Conservation (phyloP, 2,329 filamentous ascomycete species). For the Ambrosiella beaveri region DNA sequence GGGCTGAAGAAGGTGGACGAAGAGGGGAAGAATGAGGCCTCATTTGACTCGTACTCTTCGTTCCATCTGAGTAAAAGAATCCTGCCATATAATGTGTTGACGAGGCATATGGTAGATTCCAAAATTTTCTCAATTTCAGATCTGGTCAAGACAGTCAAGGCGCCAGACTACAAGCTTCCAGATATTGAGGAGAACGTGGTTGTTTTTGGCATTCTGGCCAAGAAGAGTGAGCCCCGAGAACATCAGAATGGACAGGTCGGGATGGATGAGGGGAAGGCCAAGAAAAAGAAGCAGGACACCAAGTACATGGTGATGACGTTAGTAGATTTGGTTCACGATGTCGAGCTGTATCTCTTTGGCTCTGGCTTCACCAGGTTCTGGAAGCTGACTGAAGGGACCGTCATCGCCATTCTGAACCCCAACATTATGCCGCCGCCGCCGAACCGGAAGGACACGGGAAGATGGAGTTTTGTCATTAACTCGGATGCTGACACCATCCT, state of each 20-base stretch:
- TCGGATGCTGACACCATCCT: slow-evolving; percentile 78
- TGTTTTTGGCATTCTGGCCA: slow-evolving; percentile 71
- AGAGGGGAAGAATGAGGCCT: slow-evolving; percentile 30
- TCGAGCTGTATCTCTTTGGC: slow-evolving; percentile 86
- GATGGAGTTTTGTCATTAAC: slow-evolving; percentile 71
- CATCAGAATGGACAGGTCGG: slow-evolving; percentile 27
- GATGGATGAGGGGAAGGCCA: slow-evolving; percentile 34
- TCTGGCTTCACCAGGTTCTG: slow-evolving; percentile 83
- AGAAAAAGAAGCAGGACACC: slow-evolving; percentile 23
- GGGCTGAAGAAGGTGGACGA: slow-evolving; percentile 22
- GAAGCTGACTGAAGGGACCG: slow-evolving; percentile 80
- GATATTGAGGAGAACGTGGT: slow-evolving; percentile 77
- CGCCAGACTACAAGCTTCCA: slow-evolving; percentile 66
- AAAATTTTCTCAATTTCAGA: slow-evolving; percentile 64
- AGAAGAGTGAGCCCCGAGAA: slow-evolving; percentile 63
- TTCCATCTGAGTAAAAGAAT: slow-evolving; percentile 70
- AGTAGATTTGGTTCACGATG: slow-evolving; percentile 74
- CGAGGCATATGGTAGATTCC: slow-evolving; percentile 61
- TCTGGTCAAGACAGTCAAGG: slow-evolving; percentile 63
- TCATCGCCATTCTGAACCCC: slow-evolving; percentile 84
- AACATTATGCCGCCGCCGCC: slow-evolving; percentile 73
- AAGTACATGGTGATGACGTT: slow-evolving; percentile 91
- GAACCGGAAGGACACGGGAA: slow-evolving; percentile 57
- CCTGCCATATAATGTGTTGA: slow-evolving; percentile 63
- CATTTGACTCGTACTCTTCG: slow-evolving; percentile 75